Conservation (phyloP, 768 basidiomycete species). For the Boletus edulis region DNA sequence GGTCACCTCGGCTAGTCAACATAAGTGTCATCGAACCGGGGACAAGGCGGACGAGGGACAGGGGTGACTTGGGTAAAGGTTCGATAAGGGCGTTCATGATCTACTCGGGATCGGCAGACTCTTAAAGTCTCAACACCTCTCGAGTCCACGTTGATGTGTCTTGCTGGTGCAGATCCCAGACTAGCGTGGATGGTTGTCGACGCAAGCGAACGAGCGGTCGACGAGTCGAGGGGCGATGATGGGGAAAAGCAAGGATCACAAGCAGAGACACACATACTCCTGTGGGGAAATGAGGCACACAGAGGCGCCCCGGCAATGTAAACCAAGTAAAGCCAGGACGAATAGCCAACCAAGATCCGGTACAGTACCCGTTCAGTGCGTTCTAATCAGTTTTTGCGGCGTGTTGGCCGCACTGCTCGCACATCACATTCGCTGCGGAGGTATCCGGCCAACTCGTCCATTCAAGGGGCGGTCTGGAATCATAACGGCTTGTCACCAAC, state of each 20-base stretch:
- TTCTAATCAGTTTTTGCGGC: background rate
- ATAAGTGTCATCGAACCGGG: background rate
- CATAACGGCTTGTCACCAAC: no score
- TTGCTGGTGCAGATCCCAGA: background rate
- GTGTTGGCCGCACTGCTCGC: conserved; percentile 7
- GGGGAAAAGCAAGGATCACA: background rate
- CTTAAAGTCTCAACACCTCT: no score
- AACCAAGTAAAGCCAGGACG: background rate
- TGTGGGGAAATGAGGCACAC: background rate
- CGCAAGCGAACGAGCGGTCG: background rate
- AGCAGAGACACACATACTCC: no score
- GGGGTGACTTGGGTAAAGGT: background rate
- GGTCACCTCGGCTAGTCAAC: background rate
- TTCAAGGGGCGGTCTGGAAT: no score
- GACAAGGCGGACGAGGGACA: background rate
- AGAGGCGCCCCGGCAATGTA: background rate
- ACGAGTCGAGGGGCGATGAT: background rate
- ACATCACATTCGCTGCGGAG: conserved; percentile 2
- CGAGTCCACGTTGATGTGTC: background rate
- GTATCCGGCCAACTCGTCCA: background rate
- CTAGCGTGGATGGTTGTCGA: background rate
- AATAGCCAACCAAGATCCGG: conserved; percentile 13
- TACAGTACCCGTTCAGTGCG: no score
- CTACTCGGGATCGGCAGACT: background rate
- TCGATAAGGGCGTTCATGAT: background rate